Base-by-base conservation (phyloP, 78 protist genomes). In the Protostelium mycophagum region DNA sequence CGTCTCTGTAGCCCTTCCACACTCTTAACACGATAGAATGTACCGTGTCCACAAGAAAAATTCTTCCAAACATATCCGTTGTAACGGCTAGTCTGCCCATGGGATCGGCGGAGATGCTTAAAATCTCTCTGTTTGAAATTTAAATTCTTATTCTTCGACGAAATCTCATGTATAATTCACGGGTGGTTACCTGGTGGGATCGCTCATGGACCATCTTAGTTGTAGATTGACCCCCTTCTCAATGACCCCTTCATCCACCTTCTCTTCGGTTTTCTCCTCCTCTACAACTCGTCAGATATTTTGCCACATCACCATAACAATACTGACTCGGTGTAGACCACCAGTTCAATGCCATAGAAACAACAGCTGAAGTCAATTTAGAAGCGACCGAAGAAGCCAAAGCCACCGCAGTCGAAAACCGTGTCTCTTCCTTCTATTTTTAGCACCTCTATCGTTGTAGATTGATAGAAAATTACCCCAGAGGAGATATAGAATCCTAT, bases 1-100 rank as follows among this genome's bases (percentile, higher is more conserved):
- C 93, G 31, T 93, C 96, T 83, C 97, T 90, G 85, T 96, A 96
- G 16, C 97, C 97, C 83, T 93, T 93, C 96, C 96, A 96, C 86
- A 94, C 63, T 39, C 91, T 90, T 34, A 93, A 51, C 1, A 90
- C 34, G 25, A 89, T 73, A 34, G 94, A 85, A 63, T 89, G 38
- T 23, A 89, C 88, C 29, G 83, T 9, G 28, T 96, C 96, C 38
- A 94, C 9, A 28, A 96, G 84, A 36, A 93, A 31, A 5, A 96
- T 92, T 29, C 97, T 86, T 35, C 96, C 96, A 23, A 94, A 86
- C 29, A 85, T 87, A 73, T 96, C 97, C 1, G 91, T 88, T 0
- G 86, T 1, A 1, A 63, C 91, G 31, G 91, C 93, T 36, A 83
- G 92, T 83, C 95, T 35, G 28, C 95, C 95, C 87, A 85, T 85